phyloP scores from a whole-genome alignment of 2,329 filamentous ascomycete species.

The Truncatella angustata region DNA sequence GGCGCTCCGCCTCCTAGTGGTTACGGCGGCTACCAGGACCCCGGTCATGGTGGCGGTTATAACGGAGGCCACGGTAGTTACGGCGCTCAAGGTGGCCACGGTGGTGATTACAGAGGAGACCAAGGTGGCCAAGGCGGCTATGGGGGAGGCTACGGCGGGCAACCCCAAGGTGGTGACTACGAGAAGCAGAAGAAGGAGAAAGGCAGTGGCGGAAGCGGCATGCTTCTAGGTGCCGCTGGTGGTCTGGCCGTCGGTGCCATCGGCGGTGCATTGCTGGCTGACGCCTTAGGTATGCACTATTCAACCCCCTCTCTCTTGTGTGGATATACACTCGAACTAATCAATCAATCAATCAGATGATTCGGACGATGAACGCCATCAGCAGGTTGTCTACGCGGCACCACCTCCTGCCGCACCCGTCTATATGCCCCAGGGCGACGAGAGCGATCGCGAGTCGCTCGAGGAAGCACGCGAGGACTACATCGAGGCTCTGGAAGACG shows the following conservation, averaged over 20 bases:
- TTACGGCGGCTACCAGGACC: constrained; percentile 8
- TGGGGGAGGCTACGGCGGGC: constrained; percentile 12
- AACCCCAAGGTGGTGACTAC: too few species aligned
- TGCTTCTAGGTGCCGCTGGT: constrained; percentile 55
- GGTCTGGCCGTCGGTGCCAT: constrained; percentile 55
- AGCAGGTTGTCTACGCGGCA: constrained; percentile 1
- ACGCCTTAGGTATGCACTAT: constrained; percentile 47
- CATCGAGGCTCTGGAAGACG: constrained; percentile 45
- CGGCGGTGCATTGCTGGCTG: constrained; percentile 55
- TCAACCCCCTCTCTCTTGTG: neutral
- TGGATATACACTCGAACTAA: neutral
- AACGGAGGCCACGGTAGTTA: constrained; percentile 2
- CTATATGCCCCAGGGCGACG: constrained; percentile 11
- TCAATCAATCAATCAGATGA: constrained; percentile 23
- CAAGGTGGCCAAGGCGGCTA: constrained; percentile 9
- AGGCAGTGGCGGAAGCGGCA: constrained; percentile 47
- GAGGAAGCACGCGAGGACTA: constrained; percentile 37
- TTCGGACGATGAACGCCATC: constrained; percentile 27
- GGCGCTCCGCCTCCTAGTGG: constrained; percentile 4
- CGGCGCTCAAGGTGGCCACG: constrained; percentile 13
- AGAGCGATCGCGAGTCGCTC: constrained; percentile 28
- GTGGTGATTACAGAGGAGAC: neutral
- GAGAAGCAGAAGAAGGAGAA: constrained; percentile 34
- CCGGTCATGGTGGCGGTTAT: constrained; percentile 8
- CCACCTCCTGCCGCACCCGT: constrained; percentile 10